These are phyloP conservation scores for Plantago coronopus DNA, from an alignment of 305 asterid genomes.

Conservation along the genomic window DNA sequence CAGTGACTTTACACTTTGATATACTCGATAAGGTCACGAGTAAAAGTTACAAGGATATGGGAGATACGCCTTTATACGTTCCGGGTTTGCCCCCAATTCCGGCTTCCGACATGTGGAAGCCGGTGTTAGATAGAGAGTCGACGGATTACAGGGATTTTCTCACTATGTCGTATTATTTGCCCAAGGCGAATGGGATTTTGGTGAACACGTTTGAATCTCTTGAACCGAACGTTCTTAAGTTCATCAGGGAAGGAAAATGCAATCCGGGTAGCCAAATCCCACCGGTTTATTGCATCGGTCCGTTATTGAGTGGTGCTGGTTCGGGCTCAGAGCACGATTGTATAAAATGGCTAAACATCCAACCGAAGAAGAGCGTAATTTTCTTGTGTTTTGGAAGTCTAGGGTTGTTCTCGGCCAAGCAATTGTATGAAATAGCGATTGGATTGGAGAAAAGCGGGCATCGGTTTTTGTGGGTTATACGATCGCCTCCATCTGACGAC, in stretches of 20 bases:
- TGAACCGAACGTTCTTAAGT: conserved; percentile 29
- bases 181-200: conserved; percentile 35
- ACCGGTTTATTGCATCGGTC: conserved; percentile 57
- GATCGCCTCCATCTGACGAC: conserved; percentile 49
- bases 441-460: conserved; percentile 55
- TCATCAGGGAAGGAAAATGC: conserved; percentile 39
- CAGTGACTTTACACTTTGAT: conserved; percentile 29
- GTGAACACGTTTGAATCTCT: conserved; percentile 47
- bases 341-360: conserved; percentile 57
- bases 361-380: conserved; percentile 52
- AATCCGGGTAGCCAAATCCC: conserved; percentile 38
- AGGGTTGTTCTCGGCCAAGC: conserved; percentile 36
- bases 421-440: conserved; percentile 46
- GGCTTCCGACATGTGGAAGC: conserved; percentile 33
- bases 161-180: background rate
- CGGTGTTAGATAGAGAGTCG: conserved; percentile 31
- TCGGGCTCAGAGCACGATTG: conserved; percentile 24
- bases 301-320: conserved; percentile 32
- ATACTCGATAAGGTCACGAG: conserved; percentile 23
- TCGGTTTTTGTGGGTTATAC: conserved; percentile 62
- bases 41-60: conserved; percentile 39
- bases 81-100: conserved; percentile 53
- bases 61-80: conserved; percentile 20
- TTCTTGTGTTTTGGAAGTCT: conserved; percentile 63
- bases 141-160: conserved; percentile 27